These are phyloP conservation scores for Cutaneotrichosporon cyanovorans DNA, from an alignment of 1,284 basidiomycete genomes.

Conservation along the genomic window DNA sequence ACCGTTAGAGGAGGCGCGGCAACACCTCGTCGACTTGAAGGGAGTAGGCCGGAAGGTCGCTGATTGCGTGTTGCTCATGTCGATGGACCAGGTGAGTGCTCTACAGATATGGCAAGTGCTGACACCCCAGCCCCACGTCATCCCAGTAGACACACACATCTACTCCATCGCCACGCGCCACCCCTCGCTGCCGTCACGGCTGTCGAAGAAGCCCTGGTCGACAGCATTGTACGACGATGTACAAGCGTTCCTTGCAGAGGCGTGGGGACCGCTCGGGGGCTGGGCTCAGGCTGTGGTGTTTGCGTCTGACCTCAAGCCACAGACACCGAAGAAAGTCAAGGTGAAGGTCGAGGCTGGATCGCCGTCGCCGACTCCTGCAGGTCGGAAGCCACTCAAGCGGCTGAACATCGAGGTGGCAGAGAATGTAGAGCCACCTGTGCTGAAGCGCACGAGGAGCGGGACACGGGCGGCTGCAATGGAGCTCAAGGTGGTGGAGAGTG, in stretches of 20 bases:
- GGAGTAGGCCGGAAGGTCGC: slow-evolving; percentile 95
- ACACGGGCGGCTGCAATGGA: no score
- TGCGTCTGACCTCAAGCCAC: slow-evolving; percentile 17
- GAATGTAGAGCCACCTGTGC: no score
- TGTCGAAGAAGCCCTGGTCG: slow-evolving; percentile 56
- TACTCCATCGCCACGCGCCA: slow-evolving; percentile 76
- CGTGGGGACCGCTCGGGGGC: slow-evolving; percentile 80
- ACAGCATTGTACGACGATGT: slow-evolving; percentile 71
- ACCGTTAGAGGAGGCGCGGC: slow-evolving; percentile 45
- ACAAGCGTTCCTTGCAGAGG: slow-evolving; percentile 55
- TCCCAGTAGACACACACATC: slow-evolving; percentile 90
- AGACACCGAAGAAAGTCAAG: background rate
- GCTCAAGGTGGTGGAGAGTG: no score
- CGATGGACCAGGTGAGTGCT: slow-evolving; percentile 69
- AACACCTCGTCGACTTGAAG: slow-evolving; percentile 67
- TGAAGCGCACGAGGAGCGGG: no score
- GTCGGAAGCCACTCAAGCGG: background rate
- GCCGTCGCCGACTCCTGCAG: background rate
- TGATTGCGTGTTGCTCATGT: slow-evolving; percentile 92
- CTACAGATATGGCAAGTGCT: background rate
- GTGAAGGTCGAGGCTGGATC: background rate
- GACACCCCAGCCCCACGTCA: slow-evolving; percentile 60
- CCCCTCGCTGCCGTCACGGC: slow-evolving; percentile 57
- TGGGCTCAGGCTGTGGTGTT: slow-evolving; percentile 80
- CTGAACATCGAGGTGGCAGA: no score